Base-by-base conservation (phyloP, 129 eudicot species). In the Ambrosia trifida region DNA sequence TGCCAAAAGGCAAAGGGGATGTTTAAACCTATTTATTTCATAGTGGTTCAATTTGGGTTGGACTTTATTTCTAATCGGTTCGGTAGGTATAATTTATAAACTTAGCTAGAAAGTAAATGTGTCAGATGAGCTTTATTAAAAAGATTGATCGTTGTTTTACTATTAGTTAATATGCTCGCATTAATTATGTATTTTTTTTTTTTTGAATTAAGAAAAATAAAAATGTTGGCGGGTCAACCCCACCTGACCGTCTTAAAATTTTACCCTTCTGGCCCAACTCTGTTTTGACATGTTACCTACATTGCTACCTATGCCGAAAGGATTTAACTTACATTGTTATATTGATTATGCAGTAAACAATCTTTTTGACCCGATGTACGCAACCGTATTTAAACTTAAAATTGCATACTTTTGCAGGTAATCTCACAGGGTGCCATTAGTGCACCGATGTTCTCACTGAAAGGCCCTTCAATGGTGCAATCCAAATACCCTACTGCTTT, bases 381-480 rank as follows among this genome's bases (percentile, higher is more conserved):
- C 65, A 35, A 33, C 14, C 35, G 62, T 64, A 54, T 30, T 24
- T 18, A 24, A 50, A 19, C 44, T 58, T 47, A 17, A 49, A 52
- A 44, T 13, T 35, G 49, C 46, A 58, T 32, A 7, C 73, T 51
- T 79, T 68, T 72, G 62, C 85, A 94, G 98, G 98, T 94, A 44
- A 83, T 89, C 38, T 94, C 98, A 24, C 98, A 94, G 74, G 98
- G 98, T 61, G 93, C 96, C 51, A 94, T 94, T 51, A 94, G 93
- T 81, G 96, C 96, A 45, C 98, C 98, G 2, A 94, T 89, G 96
- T 89, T 83, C 80, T 79, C 89, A 36, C 70, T 94, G 82, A 94
- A 94, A 81, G 98, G 98, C 49, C 96, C 98, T 17, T 84, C 98
- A 51, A 94, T 94, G 98, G 83, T 89, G 65, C 87, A 94, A 70